phyloP scores from a whole-genome alignment of 1,284 basidiomycete species.

The Malassezia equina region DNA sequence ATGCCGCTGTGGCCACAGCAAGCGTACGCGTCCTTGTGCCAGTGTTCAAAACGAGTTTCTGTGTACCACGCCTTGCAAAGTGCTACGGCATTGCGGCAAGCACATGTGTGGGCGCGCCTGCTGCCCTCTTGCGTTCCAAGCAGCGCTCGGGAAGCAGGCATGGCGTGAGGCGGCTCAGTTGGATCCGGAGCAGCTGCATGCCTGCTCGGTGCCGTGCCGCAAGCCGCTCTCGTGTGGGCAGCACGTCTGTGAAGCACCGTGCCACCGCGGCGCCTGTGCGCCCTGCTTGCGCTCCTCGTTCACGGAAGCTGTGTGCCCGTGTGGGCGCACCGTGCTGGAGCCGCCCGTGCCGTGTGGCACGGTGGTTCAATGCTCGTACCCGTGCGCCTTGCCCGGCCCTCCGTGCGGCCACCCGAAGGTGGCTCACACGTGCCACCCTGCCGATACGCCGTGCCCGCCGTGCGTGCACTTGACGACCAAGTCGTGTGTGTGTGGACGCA shows the following conservation, averaged over 20 bases:
- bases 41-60: constrained; percentile 19
- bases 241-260: constrained; percentile 37
- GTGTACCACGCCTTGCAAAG: constrained; percentile 29
- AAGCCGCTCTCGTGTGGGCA: constrained; percentile 36
- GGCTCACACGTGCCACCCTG: constrained; percentile 42
- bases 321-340: constrained; percentile 43
- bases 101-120: constrained; percentile 35
- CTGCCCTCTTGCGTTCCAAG: constrained; percentile 32
- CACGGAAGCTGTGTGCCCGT: constrained; percentile 41
- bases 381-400: constrained; percentile 35
- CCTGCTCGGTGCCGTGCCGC: constrained; percentile 32
- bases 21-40: constrained; percentile 27
- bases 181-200: constrained; percentile 41
- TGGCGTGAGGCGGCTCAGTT: constrained; percentile 24
- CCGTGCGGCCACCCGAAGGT: constrained; percentile 43
- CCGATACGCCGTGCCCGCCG: constrained; percentile 37
- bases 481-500: constrained; percentile 39
- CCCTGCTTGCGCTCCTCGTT: constrained; percentile 44
- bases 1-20: constrained; percentile 43
- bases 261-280: constrained; percentile 43
- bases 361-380: constrained; percentile 36
- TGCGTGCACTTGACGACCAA: constrained; percentile 43
- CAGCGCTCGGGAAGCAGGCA: constrained; percentile 6
- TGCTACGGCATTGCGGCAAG: constrained; percentile 36
- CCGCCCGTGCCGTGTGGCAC: constrained; percentile 46